Evolutionary conservation across 345 rosid genomes (phyloP).

Genomic region (Eucalyptus sp.): DNA sequence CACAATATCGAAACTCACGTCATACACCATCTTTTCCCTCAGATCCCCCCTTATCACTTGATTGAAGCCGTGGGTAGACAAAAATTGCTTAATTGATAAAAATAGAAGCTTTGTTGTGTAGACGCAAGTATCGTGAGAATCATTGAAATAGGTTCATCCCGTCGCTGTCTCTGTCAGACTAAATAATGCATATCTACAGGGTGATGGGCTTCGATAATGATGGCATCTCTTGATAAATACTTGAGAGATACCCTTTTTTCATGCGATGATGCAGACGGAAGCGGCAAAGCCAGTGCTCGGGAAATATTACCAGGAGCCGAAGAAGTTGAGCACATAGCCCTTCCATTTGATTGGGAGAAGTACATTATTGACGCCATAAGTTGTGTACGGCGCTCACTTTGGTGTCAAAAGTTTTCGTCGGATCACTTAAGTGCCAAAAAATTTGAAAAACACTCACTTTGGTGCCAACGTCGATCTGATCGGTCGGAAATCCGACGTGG

Average conservation of each 20-base stretch:
- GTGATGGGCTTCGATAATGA: not conserved
- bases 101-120: not conserved
- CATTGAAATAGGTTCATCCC: not conserved
- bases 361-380: too few relatives aligned
- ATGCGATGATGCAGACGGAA: conserved; percentile 29
- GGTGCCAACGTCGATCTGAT: too few relatives aligned
- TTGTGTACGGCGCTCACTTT: too few relatives aligned
- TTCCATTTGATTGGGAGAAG: conserved; percentile 27
- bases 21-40: conserved; percentile 90
- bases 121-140: not conserved
- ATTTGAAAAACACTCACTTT: too few relatives aligned
- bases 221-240: not conserved
- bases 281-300: conserved; percentile 78
- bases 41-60: conserved; percentile 83
- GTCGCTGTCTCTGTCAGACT: not conserved
- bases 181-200: not conserved
- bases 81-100: not conserved
- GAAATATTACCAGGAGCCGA: conserved; percentile 65
- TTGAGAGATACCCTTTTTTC: not conserved
- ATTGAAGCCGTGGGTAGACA: conserved; percentile 45
- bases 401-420: too few relatives aligned
- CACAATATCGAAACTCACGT: conserved; percentile 90
- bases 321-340: conserved; percentile 62
- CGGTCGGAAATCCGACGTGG: too few relatives aligned
- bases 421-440: too few relatives aligned